phyloP scores from a whole-genome alignment of 1,284 basidiomycete species.

The Cerrena zonata region DNA sequence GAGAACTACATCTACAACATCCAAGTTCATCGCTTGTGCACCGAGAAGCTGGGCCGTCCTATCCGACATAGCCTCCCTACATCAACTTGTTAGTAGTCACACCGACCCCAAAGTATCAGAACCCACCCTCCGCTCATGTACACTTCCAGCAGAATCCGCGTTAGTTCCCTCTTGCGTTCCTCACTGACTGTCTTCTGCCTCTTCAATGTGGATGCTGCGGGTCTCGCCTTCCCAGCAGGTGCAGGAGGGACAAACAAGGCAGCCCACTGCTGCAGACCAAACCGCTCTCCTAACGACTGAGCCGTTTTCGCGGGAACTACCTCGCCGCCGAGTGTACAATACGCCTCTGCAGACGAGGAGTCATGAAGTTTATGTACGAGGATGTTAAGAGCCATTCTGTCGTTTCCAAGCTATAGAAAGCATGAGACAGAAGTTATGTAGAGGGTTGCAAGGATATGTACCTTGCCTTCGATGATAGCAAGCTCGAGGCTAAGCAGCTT shows the following conservation, averaged over 20 bases:
- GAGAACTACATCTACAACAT: conserved; percentile 63
- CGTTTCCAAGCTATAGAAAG: conserved; percentile 56
- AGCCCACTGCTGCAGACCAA: conserved; percentile 53
- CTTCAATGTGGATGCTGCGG: conserved; percentile 23
- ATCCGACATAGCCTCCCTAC: conserved; percentile 41
- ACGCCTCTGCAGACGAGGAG: conserved; percentile 71
- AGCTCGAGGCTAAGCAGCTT: conserved; percentile 65
- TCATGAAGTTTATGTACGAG: conserved; percentile 73
- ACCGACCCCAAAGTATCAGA: background rate
- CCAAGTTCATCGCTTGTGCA: conserved; percentile 74
- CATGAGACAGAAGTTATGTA: background rate
- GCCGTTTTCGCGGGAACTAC: conserved; percentile 63
- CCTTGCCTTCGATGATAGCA: conserved; percentile 79
- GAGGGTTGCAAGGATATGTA: conserved; percentile 24
- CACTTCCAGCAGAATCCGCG: conserved; percentile 71
- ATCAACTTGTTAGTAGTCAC: conserved; percentile 8
- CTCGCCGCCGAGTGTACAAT: conserved; percentile 70
- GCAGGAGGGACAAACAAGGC: conserved; percentile 35
- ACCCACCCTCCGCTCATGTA: conserved; percentile 69
- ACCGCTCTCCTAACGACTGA: conserved; percentile 43
- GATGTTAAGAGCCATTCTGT: conserved; percentile 59
- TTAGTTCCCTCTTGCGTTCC: conserved; percentile 50
- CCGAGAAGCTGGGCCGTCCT: conserved; percentile 67
- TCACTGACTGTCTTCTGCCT: conserved; percentile 45
- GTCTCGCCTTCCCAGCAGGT: conserved; percentile 15